A percentile compares a stretch with the other conserved stretches of the same genome.
Evolutionary conservation across 2,329 filamentous ascomycete genomes (phyloP).

Genomic region (Parastagonospora avenae): DNA sequence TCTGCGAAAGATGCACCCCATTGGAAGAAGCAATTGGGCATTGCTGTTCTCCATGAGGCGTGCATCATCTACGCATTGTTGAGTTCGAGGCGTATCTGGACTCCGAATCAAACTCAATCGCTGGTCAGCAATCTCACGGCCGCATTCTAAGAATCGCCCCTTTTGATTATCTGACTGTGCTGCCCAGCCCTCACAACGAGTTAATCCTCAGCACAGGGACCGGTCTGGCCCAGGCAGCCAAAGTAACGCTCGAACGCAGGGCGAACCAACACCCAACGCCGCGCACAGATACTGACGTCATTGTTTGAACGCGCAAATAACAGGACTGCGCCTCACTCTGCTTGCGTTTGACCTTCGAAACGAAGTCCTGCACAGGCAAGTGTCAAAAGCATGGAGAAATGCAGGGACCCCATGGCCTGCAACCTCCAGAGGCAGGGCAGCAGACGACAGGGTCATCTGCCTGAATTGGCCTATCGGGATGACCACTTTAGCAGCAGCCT

Average conservation of each 20-base stretch:
- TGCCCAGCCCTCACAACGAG: conserved; percentile 1
- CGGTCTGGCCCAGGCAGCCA: conserved; percentile 7
- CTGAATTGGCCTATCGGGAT: conserved; percentile 44
- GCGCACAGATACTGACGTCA: conserved; percentile 14
- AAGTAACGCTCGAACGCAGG: conserved; percentile 12
- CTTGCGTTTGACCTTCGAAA: conserved; percentile 31
- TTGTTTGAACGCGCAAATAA: conserved; percentile 27
- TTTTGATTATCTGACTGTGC: conserved; percentile 6
- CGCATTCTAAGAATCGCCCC: not conserved
- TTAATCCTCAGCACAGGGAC: conserved; percentile 20
- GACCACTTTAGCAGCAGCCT: conserved; percentile 26
- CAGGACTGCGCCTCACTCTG: conserved; percentile 30
- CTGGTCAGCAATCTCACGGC: conserved; percentile 1
- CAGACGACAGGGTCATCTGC: conserved; percentile 27
- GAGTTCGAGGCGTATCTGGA: not conserved
- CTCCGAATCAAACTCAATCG: not conserved
- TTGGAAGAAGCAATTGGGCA: not conserved
- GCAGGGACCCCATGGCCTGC: conserved; percentile 33
- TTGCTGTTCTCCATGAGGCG: too few species aligned
- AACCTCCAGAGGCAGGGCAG: not conserved
- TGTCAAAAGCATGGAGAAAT: conserved; percentile 27
- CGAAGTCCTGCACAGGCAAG: conserved; percentile 21
- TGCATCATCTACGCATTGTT: not conserved
- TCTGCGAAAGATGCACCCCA: not conserved
- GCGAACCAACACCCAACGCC: conserved; percentile 10